Percentiles rank a stretch among this genome's conserved stretches.
Conservation (phyloP, 805 yeast species). For the Schizosaccharomyces octosporus region DNA sequence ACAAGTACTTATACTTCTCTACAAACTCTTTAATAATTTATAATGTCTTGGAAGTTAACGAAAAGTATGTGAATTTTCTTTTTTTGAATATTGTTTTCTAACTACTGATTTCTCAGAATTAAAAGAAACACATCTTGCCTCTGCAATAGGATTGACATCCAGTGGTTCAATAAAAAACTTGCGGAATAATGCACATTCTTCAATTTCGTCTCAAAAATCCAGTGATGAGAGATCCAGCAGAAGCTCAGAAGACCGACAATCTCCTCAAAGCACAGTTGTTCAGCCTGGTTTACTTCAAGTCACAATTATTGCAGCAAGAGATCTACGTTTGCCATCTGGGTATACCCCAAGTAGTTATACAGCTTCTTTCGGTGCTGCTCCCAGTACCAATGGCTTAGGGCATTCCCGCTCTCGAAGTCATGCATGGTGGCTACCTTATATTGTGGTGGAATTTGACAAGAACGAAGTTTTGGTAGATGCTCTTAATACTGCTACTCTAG, state of each 20-base stretch:
- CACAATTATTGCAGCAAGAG: slow-evolving; percentile 46
- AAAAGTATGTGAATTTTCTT: slow-evolving; percentile 14
- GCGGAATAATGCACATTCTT: background rate
- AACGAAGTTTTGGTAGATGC: slow-evolving; percentile 78
- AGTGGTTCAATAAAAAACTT: background rate
- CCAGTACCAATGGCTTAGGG: background rate
- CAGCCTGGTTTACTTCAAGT: slow-evolving; percentile 56
- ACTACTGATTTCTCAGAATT: slow-evolving; percentile 11
- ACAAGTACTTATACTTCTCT: too few relatives aligned
- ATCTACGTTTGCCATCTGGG: slow-evolving; percentile 33
- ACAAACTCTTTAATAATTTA: background rate
- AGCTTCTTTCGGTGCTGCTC: background rate
- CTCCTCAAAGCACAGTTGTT: slow-evolving; percentile 9
- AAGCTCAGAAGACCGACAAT: slow-evolving; percentile 5
- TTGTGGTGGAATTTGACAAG: slow-evolving; percentile 85
- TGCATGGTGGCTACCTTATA: slow-evolving; percentile 39
- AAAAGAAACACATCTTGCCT: slow-evolving; percentile 18
- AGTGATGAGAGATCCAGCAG: slow-evolving; percentile 3
- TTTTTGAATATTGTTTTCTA: background rate
- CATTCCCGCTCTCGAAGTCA: background rate
- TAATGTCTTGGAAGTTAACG: slow-evolving; percentile 22
- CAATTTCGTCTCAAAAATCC: background rate
- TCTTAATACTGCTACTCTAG: slow-evolving; percentile 45
- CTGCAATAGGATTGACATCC: slow-evolving; percentile 6
- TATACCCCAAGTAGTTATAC: slow-evolving; percentile 4